Evolutionary conservation across 2,329 filamentous ascomycete genomes (phyloP), one percentile per base, ranked within the genome.

Genomic region (Venturia carpophila): DNA sequence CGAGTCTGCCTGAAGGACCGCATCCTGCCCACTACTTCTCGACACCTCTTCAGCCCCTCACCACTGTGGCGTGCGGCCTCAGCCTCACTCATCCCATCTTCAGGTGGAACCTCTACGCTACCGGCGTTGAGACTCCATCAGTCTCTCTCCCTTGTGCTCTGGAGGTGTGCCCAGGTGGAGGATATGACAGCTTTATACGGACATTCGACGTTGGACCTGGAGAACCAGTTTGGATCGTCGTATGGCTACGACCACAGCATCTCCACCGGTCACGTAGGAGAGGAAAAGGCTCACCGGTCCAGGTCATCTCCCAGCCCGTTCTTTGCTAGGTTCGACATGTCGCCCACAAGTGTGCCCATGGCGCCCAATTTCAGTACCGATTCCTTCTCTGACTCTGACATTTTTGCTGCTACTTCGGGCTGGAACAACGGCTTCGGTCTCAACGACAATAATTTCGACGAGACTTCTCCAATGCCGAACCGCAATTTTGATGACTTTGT

Each of bases 251-350:
- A 52, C 21, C 30, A 58, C 52, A n/a, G 30, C 52, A 37, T 58
- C 17, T 37, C 30, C 30, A 37, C 52, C 52, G 52, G 52, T 58
- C 52, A 58, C 52, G 34, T 58, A 15, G 37, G 52, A 58, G 52
- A 58, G 11, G 30, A 58, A 7, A 65, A 52, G 75, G 71, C 42
- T 70, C 70, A 37, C 70, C 74, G 67, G 77, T 61, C 37, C 17
- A 61, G 37, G 21, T 42, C 37, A 42, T 45, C 39, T 27, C 5
- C 37, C n/a, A 61, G 60, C 60, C 42, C 60, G 24, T 61, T 61
- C 37, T 27, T 43, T 39, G 17, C 37, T 24, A 42, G 27, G 10
- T 42, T 21, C 39, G 60, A 43, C 5, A 42, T 61, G 60, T 45
- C 60, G 9, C 39, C 60, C 39, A 27, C 39, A 42, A 45, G 21